These are phyloP conservation scores for Hordeum pubiflorum DNA, from an alignment of 202 grass and related monocot genomes.

Conservation along the genomic window DNA sequence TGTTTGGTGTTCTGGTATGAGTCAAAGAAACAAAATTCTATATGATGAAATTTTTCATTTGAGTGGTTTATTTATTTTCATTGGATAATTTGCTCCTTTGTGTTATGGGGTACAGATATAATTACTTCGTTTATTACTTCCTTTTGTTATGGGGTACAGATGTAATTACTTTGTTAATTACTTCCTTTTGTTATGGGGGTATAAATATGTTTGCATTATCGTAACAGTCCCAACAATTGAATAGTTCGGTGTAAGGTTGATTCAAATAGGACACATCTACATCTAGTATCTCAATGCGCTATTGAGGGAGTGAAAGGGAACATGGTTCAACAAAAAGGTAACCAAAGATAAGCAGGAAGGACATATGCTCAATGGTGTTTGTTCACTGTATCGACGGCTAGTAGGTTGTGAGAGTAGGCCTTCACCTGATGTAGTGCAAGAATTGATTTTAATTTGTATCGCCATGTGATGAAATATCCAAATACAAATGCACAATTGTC, in stretches of 20 bases:
- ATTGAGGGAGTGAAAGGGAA: not conserved
- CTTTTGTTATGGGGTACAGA: not conserved
- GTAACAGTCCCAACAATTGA: not conserved
- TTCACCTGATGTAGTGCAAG: not conserved
- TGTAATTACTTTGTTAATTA: not conserved
- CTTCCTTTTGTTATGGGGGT: not conserved
- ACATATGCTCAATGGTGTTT: not conserved
- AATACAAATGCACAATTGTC: not conserved
- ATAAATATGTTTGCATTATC: not conserved
- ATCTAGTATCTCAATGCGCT: not conserved
- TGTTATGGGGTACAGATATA: not conserved
- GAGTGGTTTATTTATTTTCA: not conserved
- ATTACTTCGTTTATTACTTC: not conserved
- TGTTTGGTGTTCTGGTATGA: not conserved
- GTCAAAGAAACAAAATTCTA: not conserved
- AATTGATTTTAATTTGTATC: not conserved
- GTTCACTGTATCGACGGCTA: not conserved
- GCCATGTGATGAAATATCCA: not conserved
- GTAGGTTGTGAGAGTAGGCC: not conserved
- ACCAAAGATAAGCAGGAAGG: not conserved
- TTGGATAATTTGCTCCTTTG: not conserved
- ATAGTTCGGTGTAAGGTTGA: not conserved
- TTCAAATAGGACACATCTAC: conserved; percentile 4
- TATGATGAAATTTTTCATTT: not conserved
- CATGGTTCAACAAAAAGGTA: not conserved